These are phyloP conservation scores for Neonothopanus nambi DNA, from an alignment of 1,284 basidiomycete genomes.

Conservation along the genomic window DNA sequence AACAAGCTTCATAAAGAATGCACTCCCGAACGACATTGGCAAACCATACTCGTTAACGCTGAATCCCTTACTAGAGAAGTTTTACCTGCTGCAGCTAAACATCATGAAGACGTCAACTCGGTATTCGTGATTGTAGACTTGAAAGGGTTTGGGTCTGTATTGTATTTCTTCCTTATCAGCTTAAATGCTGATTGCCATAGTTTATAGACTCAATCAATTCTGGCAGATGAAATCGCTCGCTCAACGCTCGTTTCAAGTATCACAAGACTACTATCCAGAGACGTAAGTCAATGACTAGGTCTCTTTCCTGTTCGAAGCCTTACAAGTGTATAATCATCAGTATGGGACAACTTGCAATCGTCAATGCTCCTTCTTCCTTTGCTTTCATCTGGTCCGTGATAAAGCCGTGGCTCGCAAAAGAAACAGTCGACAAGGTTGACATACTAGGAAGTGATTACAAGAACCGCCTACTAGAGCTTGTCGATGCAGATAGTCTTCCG, in stretches of 20 bases:
- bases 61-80: constrained; percentile 65
- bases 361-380: constrained; percentile 72
- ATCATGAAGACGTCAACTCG: constrained; percentile 49
- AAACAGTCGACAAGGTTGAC: constrained; percentile 65
- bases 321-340: constrained; percentile 31
- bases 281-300: constrained; percentile 48
- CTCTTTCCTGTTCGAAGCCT: constrained; percentile 1
- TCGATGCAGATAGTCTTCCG: constrained; percentile 54
- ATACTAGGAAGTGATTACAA: constrained; percentile 62
- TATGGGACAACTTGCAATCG: constrained; percentile 67
- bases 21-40: constrained; percentile 63
- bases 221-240: constrained; percentile 71
- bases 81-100: constrained; percentile 60
- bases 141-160: constrained; percentile 61
- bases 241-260: constrained; percentile 63
- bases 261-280: constrained; percentile 76
- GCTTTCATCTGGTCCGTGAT: constrained; percentile 68
- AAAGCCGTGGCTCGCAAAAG: constrained; percentile 70
- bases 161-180: not conserved
- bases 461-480: constrained; percentile 50
- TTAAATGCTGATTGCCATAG: not conserved
- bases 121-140: constrained; percentile 67
- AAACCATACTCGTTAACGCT: constrained; percentile 59
- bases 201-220: constrained; percentile 57
- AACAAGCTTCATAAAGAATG: constrained; percentile 60